phyloP scores from a whole-genome alignment of 2,329 filamentous ascomycete genomes.

The Trichothecium roseum region DNA sequence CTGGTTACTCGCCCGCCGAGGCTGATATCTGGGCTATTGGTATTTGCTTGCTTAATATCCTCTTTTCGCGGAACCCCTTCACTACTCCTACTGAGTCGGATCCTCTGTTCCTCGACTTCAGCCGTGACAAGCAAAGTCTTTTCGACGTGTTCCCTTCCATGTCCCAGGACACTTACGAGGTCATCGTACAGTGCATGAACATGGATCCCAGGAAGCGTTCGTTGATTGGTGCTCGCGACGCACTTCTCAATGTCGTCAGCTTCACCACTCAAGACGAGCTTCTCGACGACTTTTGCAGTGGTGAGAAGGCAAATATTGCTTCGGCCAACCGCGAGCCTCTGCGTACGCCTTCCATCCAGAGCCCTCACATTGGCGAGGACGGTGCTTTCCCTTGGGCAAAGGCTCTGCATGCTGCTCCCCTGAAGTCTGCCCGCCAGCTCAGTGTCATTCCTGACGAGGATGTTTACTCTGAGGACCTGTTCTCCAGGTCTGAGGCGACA shows the following conservation, averaged over 20 bases:
- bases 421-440: slow-evolving; percentile 66
- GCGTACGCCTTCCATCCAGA: slow-evolving; percentile 89
- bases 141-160: slow-evolving; percentile 98
- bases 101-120: slow-evolving; percentile 86
- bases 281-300: slow-evolving; percentile 86
- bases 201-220: slow-evolving; percentile 86
- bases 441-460: slow-evolving; percentile 76
- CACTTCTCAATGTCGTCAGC: slow-evolving; percentile 68
- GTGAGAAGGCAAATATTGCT: slow-evolving; percentile 65
- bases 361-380: slow-evolving; percentile 59
- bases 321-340: slow-evolving; percentile 91
- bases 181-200: slow-evolving; percentile 82
- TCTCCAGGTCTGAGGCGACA: slow-evolving; percentile 63
- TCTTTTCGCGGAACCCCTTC: slow-evolving; percentile 96
- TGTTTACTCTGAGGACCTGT: slow-evolving; percentile 76
- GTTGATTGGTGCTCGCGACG: slow-evolving; percentile 64
- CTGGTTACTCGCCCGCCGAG: slow-evolving; percentile 84
- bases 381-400: slow-evolving; percentile 94
- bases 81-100: slow-evolving; percentile 84
- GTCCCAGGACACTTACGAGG: slow-evolving; percentile 96
- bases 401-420: slow-evolving; percentile 67
- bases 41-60: slow-evolving; percentile 89
- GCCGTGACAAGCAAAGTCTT: slow-evolving; percentile 83
- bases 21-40: slow-evolving; percentile 97
- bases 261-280: slow-evolving; percentile 92